phyloP scores from a whole-genome alignment of 75 land plant genomes.

The Pinus taeda region DNA sequence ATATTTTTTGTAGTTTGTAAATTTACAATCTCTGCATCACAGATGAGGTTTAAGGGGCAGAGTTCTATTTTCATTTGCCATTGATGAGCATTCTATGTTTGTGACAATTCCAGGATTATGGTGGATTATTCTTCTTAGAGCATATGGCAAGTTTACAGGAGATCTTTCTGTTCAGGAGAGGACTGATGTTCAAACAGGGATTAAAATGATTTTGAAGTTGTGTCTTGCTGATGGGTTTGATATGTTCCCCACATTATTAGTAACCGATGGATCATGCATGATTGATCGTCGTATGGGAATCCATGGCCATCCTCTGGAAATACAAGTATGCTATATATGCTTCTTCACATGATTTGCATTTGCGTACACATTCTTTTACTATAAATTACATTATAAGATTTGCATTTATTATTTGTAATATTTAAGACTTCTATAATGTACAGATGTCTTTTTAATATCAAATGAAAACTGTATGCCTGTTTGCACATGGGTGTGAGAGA shows the following conservation, averaged over 20 bases:
- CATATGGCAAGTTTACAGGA: conserved; percentile 92
- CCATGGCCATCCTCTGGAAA: conserved; percentile 97
- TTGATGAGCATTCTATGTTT: background rate
- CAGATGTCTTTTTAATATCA: too few species aligned
- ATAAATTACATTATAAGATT: background rate
- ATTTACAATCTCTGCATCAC: background rate
- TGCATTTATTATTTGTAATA: too few species aligned
- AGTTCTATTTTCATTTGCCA: conserved; percentile 5
- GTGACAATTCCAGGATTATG: conserved; percentile 67
- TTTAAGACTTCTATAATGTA: too few species aligned
- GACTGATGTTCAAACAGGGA: conserved; percentile 96
- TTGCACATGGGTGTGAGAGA: too few species aligned
- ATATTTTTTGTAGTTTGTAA: background rate
- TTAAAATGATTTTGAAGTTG: conserved; percentile 87
- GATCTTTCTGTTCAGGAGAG: conserved; percentile 85
- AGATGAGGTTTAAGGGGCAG: background rate
- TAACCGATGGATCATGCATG: conserved; percentile 98
- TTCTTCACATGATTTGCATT: background rate
- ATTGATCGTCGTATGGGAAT: conserved; percentile 98
- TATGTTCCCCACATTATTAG: conserved; percentile 91
- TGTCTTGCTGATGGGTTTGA: conserved; percentile 98
- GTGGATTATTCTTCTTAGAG: conserved; percentile 96
- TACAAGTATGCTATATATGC: conserved; percentile 52
- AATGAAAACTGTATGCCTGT: too few species aligned
- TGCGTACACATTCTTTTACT: background rate